Evolutionary conservation across 768 basidiomycete genomes (phyloP), one percentile per base, ranked within the genome.

Genomic region (Gloeopeniophorella convolvens): DNA sequence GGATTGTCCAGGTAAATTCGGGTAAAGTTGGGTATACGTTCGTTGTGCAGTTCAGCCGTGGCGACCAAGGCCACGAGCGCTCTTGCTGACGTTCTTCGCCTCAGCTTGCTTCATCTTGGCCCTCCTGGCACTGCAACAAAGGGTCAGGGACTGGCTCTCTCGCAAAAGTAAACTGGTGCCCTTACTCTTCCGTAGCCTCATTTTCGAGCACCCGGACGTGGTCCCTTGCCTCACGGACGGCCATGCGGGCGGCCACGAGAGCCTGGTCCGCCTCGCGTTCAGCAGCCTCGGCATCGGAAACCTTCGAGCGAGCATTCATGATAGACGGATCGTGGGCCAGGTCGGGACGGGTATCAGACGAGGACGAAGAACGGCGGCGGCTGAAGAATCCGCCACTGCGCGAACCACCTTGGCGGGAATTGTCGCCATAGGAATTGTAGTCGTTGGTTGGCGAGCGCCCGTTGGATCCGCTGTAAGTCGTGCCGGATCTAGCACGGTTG

Each of bases 291-390:
- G 51, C 48, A 9, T 45, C 39, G 21, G 33, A 16, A 23, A 50
- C 48, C 27, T 75, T 79, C 57, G 75, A 65, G 36, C 74, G 75
- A 7, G 77, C 80, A 4, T 63, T 59, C 7, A 66, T 41, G 54
- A 83, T 76, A 24, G 65, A 64, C 6, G 77, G 74, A 54, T 82
- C 79, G 32, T 62, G 50, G 26, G 55, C 57, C 41, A 66, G 55
- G 36, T 58, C 30, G 41, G 47, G 45, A 32, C 39, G n/a, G 18
- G 48, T 36, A 40, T 41, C 45, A 33, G 49, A 31, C 30, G 58
- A 42, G 12, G 67, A 60, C 4, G 55, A 57, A 16, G 63, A 58
- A 26, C 63, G 59, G 36, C 62, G 64, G 24, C 61, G 59, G 16
- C 60, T 42, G 48, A 64, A 66, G 42, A 59, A 56, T 31, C 57